Base-by-base conservation (phyloP, 2,329 filamentous ascomycete genomes). In the Pseudocercospora cruenta region DNA sequence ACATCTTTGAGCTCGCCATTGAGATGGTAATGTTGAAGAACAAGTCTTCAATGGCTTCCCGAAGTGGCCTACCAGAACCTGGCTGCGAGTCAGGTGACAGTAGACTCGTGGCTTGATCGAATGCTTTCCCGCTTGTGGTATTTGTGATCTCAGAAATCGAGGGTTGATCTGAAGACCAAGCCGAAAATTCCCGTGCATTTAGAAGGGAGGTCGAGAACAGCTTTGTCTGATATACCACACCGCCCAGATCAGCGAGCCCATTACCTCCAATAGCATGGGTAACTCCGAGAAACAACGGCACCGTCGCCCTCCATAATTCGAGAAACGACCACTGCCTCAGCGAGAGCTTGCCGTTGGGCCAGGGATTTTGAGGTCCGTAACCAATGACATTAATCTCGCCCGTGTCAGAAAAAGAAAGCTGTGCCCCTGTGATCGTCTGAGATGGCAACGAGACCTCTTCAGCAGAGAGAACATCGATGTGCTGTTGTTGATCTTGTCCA, bases 21-120 rank as follows among this genome's bases (percentile, higher is more conserved):
- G 54, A 49, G 8, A 67, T 39, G 3, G 62, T 69, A 45, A 69
- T 54, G 43, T 69, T 69, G 12, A 63, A 62, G 59, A 69, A 67
- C 12, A 69, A 51, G 4, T 64, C 31, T 36, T 64, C 54, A 24
- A 64, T 31, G 9, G 22, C 49, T 16, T 58, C 39, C 6, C 28
- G 22, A 5, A 62, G 59, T 49, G 39, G n/a, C 21, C 9, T 47
- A 19, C 10, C 9, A 19, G 28, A 5, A 9, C 7, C 43, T 22
- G 16, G 43, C 16, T 22, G n/a, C 16, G 21, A 9, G n/a, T 4
- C 16, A 21, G 43, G 16, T 19, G 64, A 55, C 26, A 67, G 24
- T 14, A 67, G 28, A 26, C 64, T 66, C n/a, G 49, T 26, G 9
- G 60, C 64, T 19, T 66, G 31, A 3, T 66, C 60, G 19, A 26